Evolutionary conservation across 2,329 filamentous ascomycete genomes (phyloP).

Genomic region (Fusarium austroafricanum): DNA sequence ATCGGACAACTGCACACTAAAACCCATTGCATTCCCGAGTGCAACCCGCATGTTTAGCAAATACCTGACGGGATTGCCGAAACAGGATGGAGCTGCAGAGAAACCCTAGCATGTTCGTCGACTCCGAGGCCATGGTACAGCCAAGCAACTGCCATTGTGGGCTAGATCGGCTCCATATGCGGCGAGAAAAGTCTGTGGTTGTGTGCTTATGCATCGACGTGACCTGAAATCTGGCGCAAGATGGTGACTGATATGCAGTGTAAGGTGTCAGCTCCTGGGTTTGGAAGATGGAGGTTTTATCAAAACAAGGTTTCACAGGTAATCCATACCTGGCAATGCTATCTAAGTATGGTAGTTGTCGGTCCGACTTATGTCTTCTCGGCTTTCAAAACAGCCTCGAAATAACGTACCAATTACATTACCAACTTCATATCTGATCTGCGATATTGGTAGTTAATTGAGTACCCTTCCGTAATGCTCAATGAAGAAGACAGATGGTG

Average conservation of each 20-base stretch:
- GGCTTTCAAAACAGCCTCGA: neutral
- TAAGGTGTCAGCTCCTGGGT: neutral
- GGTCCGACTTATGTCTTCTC: neutral
- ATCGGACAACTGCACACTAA: constrained; percentile 18
- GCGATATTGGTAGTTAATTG: constrained; percentile 7
- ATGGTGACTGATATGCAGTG: neutral
- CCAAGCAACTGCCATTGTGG: constrained; percentile 19
- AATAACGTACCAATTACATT: neutral
- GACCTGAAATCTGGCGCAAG: constrained; percentile 10
- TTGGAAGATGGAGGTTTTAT: constrained; percentile 1
- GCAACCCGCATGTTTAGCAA: constrained; percentile 19
- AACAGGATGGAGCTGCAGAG: constrained; percentile 20
- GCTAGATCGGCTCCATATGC: constrained; percentile 13
- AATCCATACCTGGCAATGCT: no score
- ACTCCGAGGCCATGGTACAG: constrained; percentile 30
- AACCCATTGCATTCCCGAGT: constrained; percentile 33
- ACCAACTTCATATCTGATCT: neutral
- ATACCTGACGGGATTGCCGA: constrained; percentile 27
- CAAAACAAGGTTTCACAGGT: neutral
- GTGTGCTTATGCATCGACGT: constrained; percentile 3
- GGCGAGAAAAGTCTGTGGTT: constrained; percentile 8
- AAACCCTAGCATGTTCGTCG: constrained; percentile 29
- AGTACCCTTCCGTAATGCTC: constrained; percentile 4
- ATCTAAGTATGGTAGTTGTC: no score
- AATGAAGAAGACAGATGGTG: constrained; percentile 7